A percentile compares a stretch with the other conserved stretches of the same genome.
Evolutionary conservation across 352 stramenopile species (phyloP).

Genomic region (Phytophthora pinifolia): DNA sequence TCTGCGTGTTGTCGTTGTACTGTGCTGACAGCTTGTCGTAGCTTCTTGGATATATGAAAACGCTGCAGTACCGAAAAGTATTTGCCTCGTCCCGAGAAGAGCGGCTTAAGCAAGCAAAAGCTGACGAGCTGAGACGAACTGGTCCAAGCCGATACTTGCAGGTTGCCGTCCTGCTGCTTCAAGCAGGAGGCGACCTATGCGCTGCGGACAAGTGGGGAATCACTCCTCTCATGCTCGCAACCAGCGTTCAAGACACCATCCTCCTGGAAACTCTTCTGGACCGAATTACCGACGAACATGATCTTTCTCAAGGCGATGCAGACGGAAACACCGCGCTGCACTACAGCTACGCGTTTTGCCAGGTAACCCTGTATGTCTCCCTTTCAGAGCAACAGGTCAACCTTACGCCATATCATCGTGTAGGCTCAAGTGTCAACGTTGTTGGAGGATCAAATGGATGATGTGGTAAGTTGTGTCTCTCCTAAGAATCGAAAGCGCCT

Average conservation of each 20-base stretch:
- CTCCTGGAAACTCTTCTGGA: conserved; percentile 48
- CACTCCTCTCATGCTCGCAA: conserved; percentile 64
- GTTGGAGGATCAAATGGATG: conserved; percentile 43
- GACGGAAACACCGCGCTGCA: conserved; percentile 58
- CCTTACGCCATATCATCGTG: background rate
- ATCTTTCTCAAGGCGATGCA: conserved; percentile 32
- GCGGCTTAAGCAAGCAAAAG: conserved; percentile 10
- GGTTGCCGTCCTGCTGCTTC: conserved; percentile 32
- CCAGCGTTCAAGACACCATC: conserved; percentile 27
- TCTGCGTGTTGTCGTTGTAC: background rate
- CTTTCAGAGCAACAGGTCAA: background rate
- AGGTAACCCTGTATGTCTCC: conserved; percentile 21
- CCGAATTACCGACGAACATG: conserved; percentile 14
- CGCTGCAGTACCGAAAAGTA: conserved; percentile 4
- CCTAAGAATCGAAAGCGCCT: too few species aligned
- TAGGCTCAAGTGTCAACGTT: conserved; percentile 43
- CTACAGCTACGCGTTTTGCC: conserved; percentile 71
- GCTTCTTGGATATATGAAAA: conserved; percentile 39
- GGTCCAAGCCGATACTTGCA: conserved; percentile 37
- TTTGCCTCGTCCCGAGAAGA: conserved; percentile 6
- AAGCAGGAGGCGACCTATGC: conserved; percentile 27
- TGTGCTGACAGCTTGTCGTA: conserved; percentile 8
- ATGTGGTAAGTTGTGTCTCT: conserved; percentile 18
- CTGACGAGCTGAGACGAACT: conserved; percentile 7
- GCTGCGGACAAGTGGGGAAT: conserved; percentile 56